Evolutionary conservation across 2,329 filamentous ascomycete species (phyloP), one percentile per base, ranked within the genome.

Genomic region (Trichoderma koningii): DNA sequence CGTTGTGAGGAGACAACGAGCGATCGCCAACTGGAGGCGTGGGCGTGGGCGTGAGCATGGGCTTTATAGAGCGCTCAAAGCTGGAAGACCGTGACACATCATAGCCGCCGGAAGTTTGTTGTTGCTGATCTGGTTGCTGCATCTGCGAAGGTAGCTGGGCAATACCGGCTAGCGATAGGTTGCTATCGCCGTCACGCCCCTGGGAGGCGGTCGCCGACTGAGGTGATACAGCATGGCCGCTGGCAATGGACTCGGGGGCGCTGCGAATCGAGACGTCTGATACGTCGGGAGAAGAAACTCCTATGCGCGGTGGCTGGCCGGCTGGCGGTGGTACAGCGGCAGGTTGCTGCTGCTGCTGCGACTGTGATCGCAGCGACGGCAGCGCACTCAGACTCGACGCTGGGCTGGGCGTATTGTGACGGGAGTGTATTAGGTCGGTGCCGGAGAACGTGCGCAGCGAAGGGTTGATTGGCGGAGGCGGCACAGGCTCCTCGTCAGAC

Each of bases 401-500:
- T 5, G 34, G 65, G 38, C 17, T 65, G 45, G 45, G 55, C 12
- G 62, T 51, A 30, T 55, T 55, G 45, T 57, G 62, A 19, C 62
- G 62, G 38, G 62, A 59, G 45, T 55, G 62, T 56, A 64, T 53
- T 47, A 64, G 47, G 23, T 66, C 57, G 59, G 57, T 63, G 38
- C 63, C 63, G 17, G 62, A 52, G 38, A 57, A 64, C 17, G 62
- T 65, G 55, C 63, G 63, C 56, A 62, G 50, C 45, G 38, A 45
- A 10, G 63, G 48, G 38, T 53, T 52, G 17, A 65, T 60, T 45
- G 23, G 66, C 38, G 48, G 56, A 28, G 59, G 64, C 23, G 50
- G 57, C 12, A 65, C 71, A 66, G 74, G 69, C 41, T 70, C 71
- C 38, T 80, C 78, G 56, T 79, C 76, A 28, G 77, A 76, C 48